Percentiles rank a stretch among this genome's conserved stretches.
phyloP scores from a whole-genome alignment of 176 grass and related monocot species.

The Carex myosuroides region DNA sequence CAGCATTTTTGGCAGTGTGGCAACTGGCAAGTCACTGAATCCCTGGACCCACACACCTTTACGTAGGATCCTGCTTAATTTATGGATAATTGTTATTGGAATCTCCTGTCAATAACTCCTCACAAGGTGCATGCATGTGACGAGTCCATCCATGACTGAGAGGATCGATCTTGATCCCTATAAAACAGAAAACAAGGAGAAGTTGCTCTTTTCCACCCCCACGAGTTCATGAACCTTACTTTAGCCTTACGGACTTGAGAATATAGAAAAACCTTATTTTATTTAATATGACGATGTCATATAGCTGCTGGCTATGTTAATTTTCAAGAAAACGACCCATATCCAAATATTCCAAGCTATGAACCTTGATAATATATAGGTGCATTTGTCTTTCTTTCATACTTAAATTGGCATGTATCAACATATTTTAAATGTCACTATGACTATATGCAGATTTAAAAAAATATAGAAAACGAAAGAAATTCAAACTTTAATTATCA shows the following conservation, averaged over 20 bases:
- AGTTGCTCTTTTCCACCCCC: conserved; percentile 21
- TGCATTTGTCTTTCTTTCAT: not conserved
- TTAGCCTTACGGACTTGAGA: no score
- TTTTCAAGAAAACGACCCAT: conserved; percentile 9
- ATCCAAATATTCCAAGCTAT: not conserved
- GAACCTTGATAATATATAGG: not conserved
- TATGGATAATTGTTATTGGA: not conserved
- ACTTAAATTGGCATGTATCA: not conserved
- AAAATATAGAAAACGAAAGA: not conserved
- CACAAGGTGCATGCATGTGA: not conserved
- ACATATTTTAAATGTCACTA: not conserved
- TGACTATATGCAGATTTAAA: not conserved
- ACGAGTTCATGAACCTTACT: conserved; percentile 4
- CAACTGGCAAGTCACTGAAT: no score
- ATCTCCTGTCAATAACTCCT: not conserved
- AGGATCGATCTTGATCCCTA: conserved; percentile 6
- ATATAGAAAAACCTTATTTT: not conserved
- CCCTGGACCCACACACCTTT: no score
- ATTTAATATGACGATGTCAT: not conserved
- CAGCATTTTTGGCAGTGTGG: no score
- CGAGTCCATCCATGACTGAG: not conserved
- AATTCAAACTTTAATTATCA: not conserved
- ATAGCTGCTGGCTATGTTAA: not conserved
- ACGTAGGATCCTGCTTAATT: no score
- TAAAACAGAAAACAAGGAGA: conserved; percentile 18